Conservation (phyloP, 1,284 basidiomycete species). For the Ceratobasidium sp. region DNA sequence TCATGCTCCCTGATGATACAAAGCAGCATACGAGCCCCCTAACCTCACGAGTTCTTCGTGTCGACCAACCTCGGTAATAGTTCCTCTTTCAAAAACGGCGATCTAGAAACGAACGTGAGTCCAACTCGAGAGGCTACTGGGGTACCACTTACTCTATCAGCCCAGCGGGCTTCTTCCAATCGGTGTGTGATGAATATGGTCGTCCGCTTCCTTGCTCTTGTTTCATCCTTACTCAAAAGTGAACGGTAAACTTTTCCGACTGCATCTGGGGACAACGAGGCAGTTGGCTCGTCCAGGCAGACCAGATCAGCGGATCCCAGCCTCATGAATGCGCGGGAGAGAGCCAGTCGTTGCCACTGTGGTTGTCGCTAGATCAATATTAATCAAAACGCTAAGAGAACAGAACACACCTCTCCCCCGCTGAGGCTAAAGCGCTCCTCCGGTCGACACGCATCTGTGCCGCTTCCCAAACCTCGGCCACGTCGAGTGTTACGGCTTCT, state of each 20-base stretch:
- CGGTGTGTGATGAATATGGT: slow-evolving; percentile 87
- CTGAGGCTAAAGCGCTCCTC: slow-evolving; percentile 32
- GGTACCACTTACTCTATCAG: slow-evolving; percentile 64
- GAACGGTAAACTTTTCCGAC: slow-evolving; percentile 36
- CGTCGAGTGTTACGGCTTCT: slow-evolving; percentile 25
- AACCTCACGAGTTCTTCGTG: slow-evolving; percentile 74
- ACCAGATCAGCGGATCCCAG: slow-evolving; percentile 79
- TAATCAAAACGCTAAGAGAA: slow-evolving; percentile 10
- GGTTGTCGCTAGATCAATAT: slow-evolving; percentile 24
- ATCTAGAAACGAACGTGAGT: slow-evolving; percentile 56
- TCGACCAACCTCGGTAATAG: slow-evolving; percentile 82
- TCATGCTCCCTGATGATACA: slow-evolving; percentile 48
- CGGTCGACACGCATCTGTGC: slow-evolving; percentile 15
- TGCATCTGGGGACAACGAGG: slow-evolving; percentile 80
- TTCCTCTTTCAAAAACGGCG: slow-evolving; percentile 86
- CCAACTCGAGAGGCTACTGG: slow-evolving; percentile 44
- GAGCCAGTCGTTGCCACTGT: slow-evolving; percentile 88
- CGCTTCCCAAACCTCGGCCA: slow-evolving; percentile 13
- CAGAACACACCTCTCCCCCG: slow-evolving; percentile 30
- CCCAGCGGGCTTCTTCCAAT: slow-evolving; percentile 78
- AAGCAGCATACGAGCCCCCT: slow-evolving; percentile 50
- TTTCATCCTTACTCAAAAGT: slow-evolving; percentile 32
- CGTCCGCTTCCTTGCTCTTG: slow-evolving; percentile 62
- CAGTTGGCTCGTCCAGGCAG: slow-evolving; percentile 68
- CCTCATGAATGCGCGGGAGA: slow-evolving; percentile 85